Percentiles rank a stretch among this genome's conserved stretches.
Conservation (phyloP, 495 filamentous ascomycete genomes). For the Usnea hakonensis region DNA sequence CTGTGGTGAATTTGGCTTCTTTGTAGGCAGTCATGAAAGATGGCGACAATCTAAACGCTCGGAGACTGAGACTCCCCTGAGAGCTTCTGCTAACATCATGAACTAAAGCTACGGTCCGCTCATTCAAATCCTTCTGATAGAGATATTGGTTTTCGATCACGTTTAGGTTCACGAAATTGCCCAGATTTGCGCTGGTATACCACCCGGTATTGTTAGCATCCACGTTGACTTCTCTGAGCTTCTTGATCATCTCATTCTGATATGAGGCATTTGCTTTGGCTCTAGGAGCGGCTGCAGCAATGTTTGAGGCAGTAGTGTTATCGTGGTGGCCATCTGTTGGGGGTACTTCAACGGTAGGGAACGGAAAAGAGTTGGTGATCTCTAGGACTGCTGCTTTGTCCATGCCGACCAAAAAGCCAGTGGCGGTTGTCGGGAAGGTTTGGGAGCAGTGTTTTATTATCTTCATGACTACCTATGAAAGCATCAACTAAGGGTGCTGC, state of each 20-base stretch:
- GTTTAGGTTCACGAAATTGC: constrained; percentile 90
- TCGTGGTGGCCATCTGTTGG: constrained; percentile 70
- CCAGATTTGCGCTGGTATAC: constrained; percentile 98
- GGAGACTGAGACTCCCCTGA: constrained; percentile 80
- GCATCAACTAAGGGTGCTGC: constrained; percentile 25
- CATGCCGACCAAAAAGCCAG: constrained; percentile 87
- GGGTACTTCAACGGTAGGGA: constrained; percentile 75
- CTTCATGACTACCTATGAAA: constrained; percentile 80
- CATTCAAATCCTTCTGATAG: constrained; percentile 90
- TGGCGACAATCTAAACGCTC: constrained; percentile 82
- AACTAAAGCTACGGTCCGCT: constrained; percentile 86
- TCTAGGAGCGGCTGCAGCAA: constrained; percentile 81
- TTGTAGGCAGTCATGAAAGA: constrained; percentile 89
- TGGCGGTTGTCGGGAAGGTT: constrained; percentile 80
- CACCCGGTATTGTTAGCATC: constrained; percentile 97
- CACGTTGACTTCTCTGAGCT: constrained; percentile 92
- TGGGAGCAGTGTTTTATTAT: constrained; percentile 88
- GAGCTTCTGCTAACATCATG: constrained; percentile 91
- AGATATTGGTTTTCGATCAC: constrained; percentile 97
- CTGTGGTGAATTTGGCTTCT: constrained; percentile 93
- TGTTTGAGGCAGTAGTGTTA: constrained; percentile 57
- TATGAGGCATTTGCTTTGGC: constrained; percentile 83
- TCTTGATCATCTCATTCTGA: constrained; percentile 95
- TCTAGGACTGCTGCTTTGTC: constrained; percentile 75
- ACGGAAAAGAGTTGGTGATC: constrained; percentile 91